A percentile compares a stretch with the other conserved stretches of the same genome.
Conservation (phyloP, 2,329 filamentous ascomycete species). For the Shiraia sp. region DNA sequence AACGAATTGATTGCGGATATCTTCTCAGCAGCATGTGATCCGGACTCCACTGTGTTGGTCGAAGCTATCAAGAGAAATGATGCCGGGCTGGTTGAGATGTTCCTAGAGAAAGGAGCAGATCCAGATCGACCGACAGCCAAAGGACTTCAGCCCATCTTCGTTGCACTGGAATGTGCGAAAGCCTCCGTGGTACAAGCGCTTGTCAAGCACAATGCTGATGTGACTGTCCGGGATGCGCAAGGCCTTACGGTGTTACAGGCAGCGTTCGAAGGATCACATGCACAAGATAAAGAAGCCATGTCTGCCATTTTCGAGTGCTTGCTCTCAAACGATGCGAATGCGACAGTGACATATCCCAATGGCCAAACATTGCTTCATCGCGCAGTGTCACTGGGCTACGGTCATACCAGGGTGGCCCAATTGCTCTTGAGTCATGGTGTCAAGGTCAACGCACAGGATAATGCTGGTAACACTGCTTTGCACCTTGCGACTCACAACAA, state of each 20-base stretch:
- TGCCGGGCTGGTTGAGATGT: conserved; percentile 30
- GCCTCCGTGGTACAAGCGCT: conserved; percentile 31
- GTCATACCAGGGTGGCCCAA: conserved; percentile 23
- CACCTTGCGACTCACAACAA: conserved; percentile 28
- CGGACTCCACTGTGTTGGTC: conserved; percentile 37
- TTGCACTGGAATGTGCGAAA: conserved; percentile 30
- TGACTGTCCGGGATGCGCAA: conserved; percentile 24
- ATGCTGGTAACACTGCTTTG: conserved; percentile 30
- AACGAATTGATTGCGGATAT: conserved; percentile 40
- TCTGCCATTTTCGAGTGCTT: conserved; percentile 26
- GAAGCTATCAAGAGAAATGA: conserved; percentile 39
- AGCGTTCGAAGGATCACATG: conserved; percentile 26
- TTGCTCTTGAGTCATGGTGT: conserved; percentile 28
- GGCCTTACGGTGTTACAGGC: conserved; percentile 32
- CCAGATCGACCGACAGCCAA: conserved; percentile 28
- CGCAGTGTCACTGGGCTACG: conserved; percentile 19
- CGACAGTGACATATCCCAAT: conserved; percentile 25
- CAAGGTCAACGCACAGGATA: conserved; percentile 26
- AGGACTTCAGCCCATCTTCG: conserved; percentile 32
- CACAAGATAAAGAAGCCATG: conserved; percentile 28
- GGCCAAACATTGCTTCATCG: conserved; percentile 38
- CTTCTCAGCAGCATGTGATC: conserved; percentile 37
- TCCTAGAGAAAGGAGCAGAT: conserved; percentile 36
- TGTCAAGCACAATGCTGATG: conserved; percentile 33
- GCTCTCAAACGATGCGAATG: conserved; percentile 29